Evolutionary conservation across 1,139 yeast genomes (phyloP).

Genomic region (Hemisphaericaspora subhashii): DNA sequence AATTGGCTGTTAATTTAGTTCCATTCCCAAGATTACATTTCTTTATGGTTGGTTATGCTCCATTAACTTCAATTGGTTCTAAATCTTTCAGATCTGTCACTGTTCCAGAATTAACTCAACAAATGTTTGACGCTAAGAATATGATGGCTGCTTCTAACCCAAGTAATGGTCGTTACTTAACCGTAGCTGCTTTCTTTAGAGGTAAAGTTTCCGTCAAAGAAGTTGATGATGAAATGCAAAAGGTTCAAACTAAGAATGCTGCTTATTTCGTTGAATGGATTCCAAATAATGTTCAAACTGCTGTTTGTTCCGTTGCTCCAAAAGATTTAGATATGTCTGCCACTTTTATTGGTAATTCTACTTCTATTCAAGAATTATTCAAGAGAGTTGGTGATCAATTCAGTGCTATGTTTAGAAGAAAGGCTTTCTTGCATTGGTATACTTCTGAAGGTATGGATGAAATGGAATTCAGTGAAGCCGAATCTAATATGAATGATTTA

Average conservation of each 20-base stretch:
- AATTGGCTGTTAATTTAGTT: conserved; percentile 87
- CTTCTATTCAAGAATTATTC: conserved; percentile 88
- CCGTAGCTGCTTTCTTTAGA: conserved; percentile 93
- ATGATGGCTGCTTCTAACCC: conserved; percentile 98
- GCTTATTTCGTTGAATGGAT: conserved; percentile 93
- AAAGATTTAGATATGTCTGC: conserved; percentile 85
- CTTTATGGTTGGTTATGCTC: conserved; percentile 94
- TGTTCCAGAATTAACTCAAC: conserved; percentile 91
- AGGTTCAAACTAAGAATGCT: conserved; percentile 78
- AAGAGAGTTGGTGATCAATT: conserved; percentile 89
- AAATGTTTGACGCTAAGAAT: conserved; percentile 86
- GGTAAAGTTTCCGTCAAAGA: conserved; percentile 91
- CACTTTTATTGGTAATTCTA: conserved; percentile 88
- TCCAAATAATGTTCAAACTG: conserved; percentile 94
- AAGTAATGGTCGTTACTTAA: conserved; percentile 83
- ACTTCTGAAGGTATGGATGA: conserved; percentile 95
- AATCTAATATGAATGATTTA: conserved; percentile 77
- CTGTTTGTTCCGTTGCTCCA: conserved; percentile 90
- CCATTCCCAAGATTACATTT: conserved; percentile 95
- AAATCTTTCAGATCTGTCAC: conserved; percentile 80
- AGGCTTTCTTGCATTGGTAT: conserved; percentile 96
- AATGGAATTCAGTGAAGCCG: conserved; percentile 90
- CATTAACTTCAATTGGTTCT: conserved; percentile 77
- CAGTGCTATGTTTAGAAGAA: conserved; percentile 88
- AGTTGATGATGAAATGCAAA: conserved; percentile 90